These are phyloP conservation scores for Podila minutissima DNA, from an alignment of 192 early-diverging fungal species.

Conservation along the genomic window DNA sequence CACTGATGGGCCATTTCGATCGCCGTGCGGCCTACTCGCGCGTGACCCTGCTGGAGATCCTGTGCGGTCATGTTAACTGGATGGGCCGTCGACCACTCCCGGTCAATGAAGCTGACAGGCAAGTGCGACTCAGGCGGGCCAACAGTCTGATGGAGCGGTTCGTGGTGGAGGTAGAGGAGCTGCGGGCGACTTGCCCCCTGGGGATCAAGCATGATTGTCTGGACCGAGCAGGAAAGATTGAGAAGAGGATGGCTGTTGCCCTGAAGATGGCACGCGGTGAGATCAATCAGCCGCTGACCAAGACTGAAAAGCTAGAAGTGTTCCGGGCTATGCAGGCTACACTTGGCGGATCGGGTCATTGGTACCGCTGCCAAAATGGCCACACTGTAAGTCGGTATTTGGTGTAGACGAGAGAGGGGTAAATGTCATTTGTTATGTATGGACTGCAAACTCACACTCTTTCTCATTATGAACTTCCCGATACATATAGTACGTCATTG, in stretches of 20 bases:
- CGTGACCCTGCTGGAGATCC: constrained; percentile 1
- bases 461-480: too few relatives aligned
- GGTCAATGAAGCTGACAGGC: background rate
- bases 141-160: constrained; percentile 2
- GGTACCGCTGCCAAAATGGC: constrained; percentile 57
- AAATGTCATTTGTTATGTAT: too few relatives aligned
- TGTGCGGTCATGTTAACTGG: background rate
- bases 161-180: background rate
- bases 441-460: too few relatives aligned
- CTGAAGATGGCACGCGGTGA: constrained; percentile 2
- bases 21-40: constrained; percentile 12
- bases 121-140: background rate
- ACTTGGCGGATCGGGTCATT: constrained; percentile 45
- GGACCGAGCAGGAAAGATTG: constrained; percentile 6
- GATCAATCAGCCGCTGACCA: constrained; percentile 13
- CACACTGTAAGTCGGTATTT: constrained; percentile 37
- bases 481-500: constrained; percentile 38
- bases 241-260: constrained; percentile 21
- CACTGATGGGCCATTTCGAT: constrained; percentile 1
- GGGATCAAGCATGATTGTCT: constrained; percentile 15
- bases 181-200: constrained; percentile 11
- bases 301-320: constrained; percentile 43
- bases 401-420: too few relatives aligned
- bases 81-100: constrained; percentile 1
- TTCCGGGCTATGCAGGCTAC: constrained; percentile 35